These are phyloP conservation scores for Exophiala spinifera DNA, from an alignment of 2,329 filamentous ascomycete species.

Conservation along the genomic window DNA sequence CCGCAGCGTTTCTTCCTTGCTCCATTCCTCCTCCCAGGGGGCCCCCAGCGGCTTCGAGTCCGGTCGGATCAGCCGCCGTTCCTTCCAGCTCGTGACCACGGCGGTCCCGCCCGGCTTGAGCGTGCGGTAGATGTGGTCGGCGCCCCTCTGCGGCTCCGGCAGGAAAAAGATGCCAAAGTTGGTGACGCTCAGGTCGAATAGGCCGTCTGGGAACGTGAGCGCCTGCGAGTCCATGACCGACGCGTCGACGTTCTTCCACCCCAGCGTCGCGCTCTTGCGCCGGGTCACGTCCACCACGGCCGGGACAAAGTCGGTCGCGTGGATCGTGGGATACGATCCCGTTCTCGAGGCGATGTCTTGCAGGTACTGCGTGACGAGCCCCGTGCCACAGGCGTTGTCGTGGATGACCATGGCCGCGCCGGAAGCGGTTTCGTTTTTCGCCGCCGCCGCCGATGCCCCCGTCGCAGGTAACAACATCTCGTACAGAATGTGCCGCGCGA, in stretches of 20 bases:
- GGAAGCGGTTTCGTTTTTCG: no score
- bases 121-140: constrained; percentile 25
- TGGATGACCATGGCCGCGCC: constrained; percentile 23
- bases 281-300: constrained; percentile 13
- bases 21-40: constrained; percentile 9
- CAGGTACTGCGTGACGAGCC: constrained; percentile 18
- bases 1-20: constrained; percentile 5
- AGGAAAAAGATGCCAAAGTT: constrained; percentile 27
- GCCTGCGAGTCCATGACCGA: constrained; percentile 19
- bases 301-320: constrained; percentile 22
- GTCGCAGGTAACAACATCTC: no score
- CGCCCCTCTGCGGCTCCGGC: constrained; percentile 19
- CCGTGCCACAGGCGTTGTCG: constrained; percentile 26
- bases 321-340: constrained; percentile 7
- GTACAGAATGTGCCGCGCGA: constrained; percentile 1
- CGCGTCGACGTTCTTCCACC: constrained; percentile 14
- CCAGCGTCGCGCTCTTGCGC: not conserved
- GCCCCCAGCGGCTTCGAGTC: not conserved
- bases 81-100: constrained; percentile 22
- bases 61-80: constrained; percentile 1
- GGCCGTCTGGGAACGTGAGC: constrained; percentile 10
- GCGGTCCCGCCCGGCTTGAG: constrained; percentile 23
- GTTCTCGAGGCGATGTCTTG: constrained; percentile 4
- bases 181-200: constrained; percentile 21
- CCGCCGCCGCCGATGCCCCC: no score